Percentiles rank a stretch among this genome's conserved stretches.
These are phyloP conservation scores for Lecanosticta acicola DNA, from an alignment of 2,329 filamentous ascomycete species.

Conservation along the genomic window DNA sequence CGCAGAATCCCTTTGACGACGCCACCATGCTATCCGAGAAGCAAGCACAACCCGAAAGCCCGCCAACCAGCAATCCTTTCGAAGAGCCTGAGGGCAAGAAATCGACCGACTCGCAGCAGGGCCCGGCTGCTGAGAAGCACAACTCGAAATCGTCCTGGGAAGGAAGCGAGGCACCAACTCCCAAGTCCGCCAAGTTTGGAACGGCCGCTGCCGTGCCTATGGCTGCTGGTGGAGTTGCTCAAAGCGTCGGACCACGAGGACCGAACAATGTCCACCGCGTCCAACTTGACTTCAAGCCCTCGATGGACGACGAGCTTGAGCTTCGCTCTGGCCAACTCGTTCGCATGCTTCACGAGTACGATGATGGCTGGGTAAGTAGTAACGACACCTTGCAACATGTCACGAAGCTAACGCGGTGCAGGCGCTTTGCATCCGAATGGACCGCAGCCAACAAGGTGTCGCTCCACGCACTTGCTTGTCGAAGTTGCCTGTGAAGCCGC, in stretches of 20 bases:
- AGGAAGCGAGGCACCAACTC: conserved; percentile 19
- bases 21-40: conserved; percentile 25
- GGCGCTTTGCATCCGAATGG: conserved; percentile 86
- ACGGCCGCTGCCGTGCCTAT: conserved; percentile 36
- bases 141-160: conserved; percentile 18
- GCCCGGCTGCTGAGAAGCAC: conserved; percentile 9
- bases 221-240: conserved; percentile 34
- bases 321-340: conserved; percentile 78
- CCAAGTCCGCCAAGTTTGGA: conserved; percentile 26
- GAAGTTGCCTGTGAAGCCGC: conserved; percentile 82
- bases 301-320: conserved; percentile 84
- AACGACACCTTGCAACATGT: not conserved
- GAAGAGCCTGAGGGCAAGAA: conserved; percentile 23
- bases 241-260: conserved; percentile 36
- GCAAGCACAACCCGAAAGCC: conserved; percentile 20
- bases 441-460: conserved; percentile 87
- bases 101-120: conserved; percentile 12
- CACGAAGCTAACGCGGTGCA: conserved; percentile 35
- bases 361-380: conserved; percentile 87
- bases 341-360: conserved; percentile 87
- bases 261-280: conserved; percentile 76
- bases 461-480: conserved; percentile 91
- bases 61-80: conserved; percentile 26
- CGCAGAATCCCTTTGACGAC: conserved; percentile 36
- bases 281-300: conserved; percentile 88